Evolutionary conservation across 164 flowering plant genomes (phyloP).

Genomic region (Paratinospora sagittata): DNA sequence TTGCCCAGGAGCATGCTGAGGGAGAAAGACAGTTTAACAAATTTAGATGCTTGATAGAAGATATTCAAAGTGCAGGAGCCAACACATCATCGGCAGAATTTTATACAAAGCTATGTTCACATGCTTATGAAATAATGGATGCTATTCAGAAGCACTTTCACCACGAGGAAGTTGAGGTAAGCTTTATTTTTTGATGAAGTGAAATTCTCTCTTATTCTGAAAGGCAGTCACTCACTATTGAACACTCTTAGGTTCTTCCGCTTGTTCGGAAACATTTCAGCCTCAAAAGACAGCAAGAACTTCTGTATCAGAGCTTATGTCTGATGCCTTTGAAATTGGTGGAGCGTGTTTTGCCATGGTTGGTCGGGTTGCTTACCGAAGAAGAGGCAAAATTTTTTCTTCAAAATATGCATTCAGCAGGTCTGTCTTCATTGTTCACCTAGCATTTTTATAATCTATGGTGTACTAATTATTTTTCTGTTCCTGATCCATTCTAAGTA

Average conservation of each 20-base stretch:
- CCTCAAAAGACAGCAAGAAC: conserved; percentile 59
- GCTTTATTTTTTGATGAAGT: conserved; percentile 9
- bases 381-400: conserved; percentile 69
- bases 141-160: conserved; percentile 72
- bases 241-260: conserved; percentile 67
- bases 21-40: conserved; percentile 78
- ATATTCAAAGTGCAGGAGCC: conserved; percentile 69
- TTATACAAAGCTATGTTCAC: conserved; percentile 58
- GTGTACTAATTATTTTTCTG: too few species aligned
- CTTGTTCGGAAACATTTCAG: conserved; percentile 78
- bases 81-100: conserved; percentile 62
- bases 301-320: conserved; percentile 79
- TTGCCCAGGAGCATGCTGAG: conserved; percentile 84
- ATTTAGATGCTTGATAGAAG: conserved; percentile 76
- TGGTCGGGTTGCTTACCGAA: conserved; percentile 63
- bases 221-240: conserved; percentile 6
- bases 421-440: conserved; percentile 25
- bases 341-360: conserved; percentile 90
- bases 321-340: conserved; percentile 87
- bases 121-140: conserved; percentile 82
- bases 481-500: conserved; percentile 7
- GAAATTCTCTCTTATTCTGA: background rate
- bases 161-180: conserved; percentile 81
- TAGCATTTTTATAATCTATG: background rate
- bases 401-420: conserved; percentile 81